Conservation (phyloP, 2,329 filamentous ascomycete genomes). For the Stachybotrys chartarum region DNA sequence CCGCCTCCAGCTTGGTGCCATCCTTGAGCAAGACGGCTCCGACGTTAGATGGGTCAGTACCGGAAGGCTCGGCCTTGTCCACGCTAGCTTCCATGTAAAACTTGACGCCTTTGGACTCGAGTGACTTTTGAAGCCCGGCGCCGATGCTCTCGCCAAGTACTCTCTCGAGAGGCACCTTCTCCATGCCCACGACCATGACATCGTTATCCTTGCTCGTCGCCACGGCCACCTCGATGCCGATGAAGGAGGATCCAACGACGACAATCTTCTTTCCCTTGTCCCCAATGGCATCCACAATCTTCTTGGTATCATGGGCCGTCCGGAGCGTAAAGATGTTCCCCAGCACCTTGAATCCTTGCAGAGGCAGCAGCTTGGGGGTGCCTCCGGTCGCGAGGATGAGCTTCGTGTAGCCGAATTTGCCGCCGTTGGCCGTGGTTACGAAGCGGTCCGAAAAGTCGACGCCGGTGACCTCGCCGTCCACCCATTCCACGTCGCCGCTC, state of each 20-base stretch:
- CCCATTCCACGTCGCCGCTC: conserved; percentile 46
- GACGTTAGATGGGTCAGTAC: conserved; percentile 61
- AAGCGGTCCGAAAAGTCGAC: conserved; percentile 71
- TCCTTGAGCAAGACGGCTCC: conserved; percentile 79
- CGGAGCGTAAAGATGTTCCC: conserved; percentile 83
- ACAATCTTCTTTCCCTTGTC: conserved; percentile 86
- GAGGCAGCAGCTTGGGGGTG: conserved; percentile 63
- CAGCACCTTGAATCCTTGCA: conserved; percentile 80
- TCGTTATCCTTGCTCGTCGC: conserved; percentile 72
- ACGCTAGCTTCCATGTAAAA: conserved; percentile 79
- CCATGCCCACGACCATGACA: conserved; percentile 85
- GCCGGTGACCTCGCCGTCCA: conserved; percentile 58
- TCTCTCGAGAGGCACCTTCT: conserved; percentile 74
- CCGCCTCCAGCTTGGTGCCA: conserved; percentile 75
- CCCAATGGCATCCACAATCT: conserved; percentile 73
- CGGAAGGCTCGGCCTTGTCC: conserved; percentile 71
- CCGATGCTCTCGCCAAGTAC: conserved; percentile 81
- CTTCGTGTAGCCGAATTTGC: conserved; percentile 73
- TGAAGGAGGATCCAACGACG: conserved; percentile 88
- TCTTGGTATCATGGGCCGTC: conserved; percentile 66
- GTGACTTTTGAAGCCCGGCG: conserved; percentile 65
- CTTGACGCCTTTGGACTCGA: conserved; percentile 83
- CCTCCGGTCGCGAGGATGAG: conserved; percentile 87
- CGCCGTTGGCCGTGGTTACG: conserved; percentile 68
- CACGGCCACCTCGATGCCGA: conserved; percentile 95